phyloP scores from a whole-genome alignment of 495 filamentous ascomycete species.

The Cercophora samala region DNA sequence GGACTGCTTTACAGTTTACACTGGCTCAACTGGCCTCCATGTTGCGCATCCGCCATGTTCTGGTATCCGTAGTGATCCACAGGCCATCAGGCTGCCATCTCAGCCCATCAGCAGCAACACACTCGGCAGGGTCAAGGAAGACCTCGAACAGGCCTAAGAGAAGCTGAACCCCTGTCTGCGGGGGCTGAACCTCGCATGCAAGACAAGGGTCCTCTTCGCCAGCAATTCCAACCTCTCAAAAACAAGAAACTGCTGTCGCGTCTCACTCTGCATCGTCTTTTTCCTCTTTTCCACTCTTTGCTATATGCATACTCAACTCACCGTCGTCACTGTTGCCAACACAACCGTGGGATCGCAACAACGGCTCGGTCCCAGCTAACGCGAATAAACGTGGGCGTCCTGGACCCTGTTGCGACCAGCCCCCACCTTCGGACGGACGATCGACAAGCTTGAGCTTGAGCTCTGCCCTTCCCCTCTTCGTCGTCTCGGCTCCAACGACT shows the following conservation, averaged over 20 bases:
- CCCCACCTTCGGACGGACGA: background rate
- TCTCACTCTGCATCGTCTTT: slow-evolving; percentile 1
- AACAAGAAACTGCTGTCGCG: slow-evolving; percentile 5
- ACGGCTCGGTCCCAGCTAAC: background rate
- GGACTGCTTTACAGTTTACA: no score
- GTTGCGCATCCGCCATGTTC: no score
- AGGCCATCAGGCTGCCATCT: slow-evolving; percentile 1
- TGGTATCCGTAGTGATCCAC: background rate
- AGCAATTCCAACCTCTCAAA: slow-evolving; percentile 7
- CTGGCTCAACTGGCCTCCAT: no score
- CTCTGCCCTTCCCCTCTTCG: background rate
- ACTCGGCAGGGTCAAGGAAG: background rate
- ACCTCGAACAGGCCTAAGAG: background rate
- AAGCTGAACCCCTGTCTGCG: background rate
- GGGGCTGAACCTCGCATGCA: background rate
- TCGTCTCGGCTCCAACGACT: background rate
- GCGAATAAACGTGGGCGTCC: background rate
- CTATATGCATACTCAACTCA: background rate
- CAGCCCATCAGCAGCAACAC: slow-evolving; percentile 4
- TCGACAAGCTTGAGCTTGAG: background rate
- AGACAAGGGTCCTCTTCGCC: slow-evolving; percentile 7
- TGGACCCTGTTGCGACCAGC: background rate
- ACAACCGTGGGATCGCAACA: background rate
- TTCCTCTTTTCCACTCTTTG: background rate
- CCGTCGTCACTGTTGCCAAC: background rate